A percentile compares a stretch with the other conserved stretches of the same genome.
These are phyloP conservation scores for Pezicula neosporulosa DNA, from an alignment of 2,329 filamentous ascomycete species.

Conservation along the genomic window DNA sequence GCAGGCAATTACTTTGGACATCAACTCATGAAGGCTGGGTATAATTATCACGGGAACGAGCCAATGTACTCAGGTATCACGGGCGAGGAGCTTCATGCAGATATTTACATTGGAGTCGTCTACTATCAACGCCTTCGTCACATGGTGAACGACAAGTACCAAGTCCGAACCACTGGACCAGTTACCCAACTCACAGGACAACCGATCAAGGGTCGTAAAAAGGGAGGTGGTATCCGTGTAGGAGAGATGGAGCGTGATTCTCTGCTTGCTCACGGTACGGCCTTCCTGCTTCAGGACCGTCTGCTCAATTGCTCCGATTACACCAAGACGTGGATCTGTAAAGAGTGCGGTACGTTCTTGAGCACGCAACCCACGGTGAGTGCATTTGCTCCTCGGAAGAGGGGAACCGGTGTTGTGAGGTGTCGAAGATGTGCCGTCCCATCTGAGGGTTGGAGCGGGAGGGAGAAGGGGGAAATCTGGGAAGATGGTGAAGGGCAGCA, in stretches of 20 bases:
- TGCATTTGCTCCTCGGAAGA: slow-evolving; percentile 60
- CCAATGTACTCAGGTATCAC: slow-evolving; percentile 98
- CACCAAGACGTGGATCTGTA: slow-evolving; percentile 84
- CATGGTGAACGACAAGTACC: slow-evolving; percentile 99
- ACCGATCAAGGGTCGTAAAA: slow-evolving; percentile 93
- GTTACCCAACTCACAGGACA: slow-evolving; percentile 89
- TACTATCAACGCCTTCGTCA: slow-evolving; percentile 98
- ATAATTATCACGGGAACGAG: slow-evolving; percentile 98
- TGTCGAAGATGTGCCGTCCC: slow-evolving; percentile 70
- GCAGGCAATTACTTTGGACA: slow-evolving; percentile 94
- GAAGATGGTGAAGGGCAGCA: slow-evolving; percentile 83
- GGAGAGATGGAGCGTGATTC: slow-evolving; percentile 99
- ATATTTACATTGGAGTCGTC: slow-evolving; percentile 95
- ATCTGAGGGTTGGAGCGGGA: slow-evolving; percentile 36
- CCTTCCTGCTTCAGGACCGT: slow-evolving; percentile 91
- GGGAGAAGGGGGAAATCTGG: slow-evolving; percentile 70
- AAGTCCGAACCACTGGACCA: slow-evolving; percentile 92
- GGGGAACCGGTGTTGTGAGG: slow-evolving; percentile 66
- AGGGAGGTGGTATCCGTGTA: slow-evolving; percentile 96
- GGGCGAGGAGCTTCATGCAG: slow-evolving; percentile 85
- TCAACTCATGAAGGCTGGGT: slow-evolving; percentile 90
- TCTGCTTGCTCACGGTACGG: slow-evolving; percentile 89
- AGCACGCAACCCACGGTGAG: slow-evolving; percentile 78
- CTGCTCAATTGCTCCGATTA: slow-evolving; percentile 98
- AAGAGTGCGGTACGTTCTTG: slow-evolving; percentile 84